Conservation (phyloP, 805 yeast genomes). For the Jamesozyma spencerorum region DNA sequence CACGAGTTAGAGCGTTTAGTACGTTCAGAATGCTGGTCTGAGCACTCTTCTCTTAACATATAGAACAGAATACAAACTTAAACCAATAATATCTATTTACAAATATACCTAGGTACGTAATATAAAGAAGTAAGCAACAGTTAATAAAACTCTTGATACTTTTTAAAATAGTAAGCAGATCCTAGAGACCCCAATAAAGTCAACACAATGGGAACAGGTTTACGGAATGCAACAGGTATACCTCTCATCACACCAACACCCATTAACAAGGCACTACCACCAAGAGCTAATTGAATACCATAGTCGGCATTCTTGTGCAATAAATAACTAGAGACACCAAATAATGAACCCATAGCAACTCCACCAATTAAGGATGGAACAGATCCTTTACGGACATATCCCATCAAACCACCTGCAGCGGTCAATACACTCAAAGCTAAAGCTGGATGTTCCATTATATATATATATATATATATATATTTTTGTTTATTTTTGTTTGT, state of each 20-base stretch:
- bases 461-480: not conserved
- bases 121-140: too few relatives aligned
- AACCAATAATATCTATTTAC: too few relatives aligned
- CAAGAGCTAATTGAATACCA: constrained; percentile 75
- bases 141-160: constrained; percentile 64
- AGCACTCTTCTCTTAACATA: too few relatives aligned
- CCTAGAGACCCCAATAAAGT: constrained; percentile 55
- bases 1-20: too few relatives aligned
- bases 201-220: constrained; percentile 68
- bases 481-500: too few relatives aligned
- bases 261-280: constrained; percentile 55
- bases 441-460: constrained; percentile 62
- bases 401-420: constrained; percentile 62
- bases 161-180: constrained; percentile 59
- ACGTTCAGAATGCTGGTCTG: too few relatives aligned
- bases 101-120: not conserved
- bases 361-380: constrained; percentile 80
- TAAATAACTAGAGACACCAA: constrained; percentile 68
- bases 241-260: constrained; percentile 71
- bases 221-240: constrained; percentile 45
- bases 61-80: too few relatives aligned
- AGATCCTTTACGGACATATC: constrained; percentile 60
- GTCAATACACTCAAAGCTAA: constrained; percentile 61
- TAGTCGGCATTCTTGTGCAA: constrained; percentile 61
- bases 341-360: constrained; percentile 45